These are phyloP conservation scores for Pseudocercospora ulei DNA, from an alignment of 2,329 filamentous ascomycete species.

Conservation along the genomic window DNA sequence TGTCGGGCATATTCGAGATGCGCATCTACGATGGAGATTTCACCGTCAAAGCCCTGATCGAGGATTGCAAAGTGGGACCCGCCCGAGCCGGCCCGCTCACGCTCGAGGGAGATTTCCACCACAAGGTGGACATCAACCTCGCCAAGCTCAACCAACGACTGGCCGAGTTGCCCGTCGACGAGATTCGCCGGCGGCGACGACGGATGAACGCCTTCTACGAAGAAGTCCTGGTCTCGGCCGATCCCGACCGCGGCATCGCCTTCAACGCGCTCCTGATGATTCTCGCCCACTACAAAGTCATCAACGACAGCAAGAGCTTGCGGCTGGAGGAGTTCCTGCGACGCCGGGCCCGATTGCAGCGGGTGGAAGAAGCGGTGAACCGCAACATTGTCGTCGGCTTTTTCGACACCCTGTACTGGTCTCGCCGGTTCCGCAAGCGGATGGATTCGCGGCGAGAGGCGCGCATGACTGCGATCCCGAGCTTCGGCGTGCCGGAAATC, in stretches of 20 bases:
- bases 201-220: slow-evolving; percentile 94
- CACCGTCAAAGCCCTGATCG: slow-evolving; percentile 75
- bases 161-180: slow-evolving; percentile 59
- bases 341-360: slow-evolving; percentile 77
- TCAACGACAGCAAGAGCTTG: slow-evolving; percentile 92
- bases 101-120: slow-evolving; percentile 33
- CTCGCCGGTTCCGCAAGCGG: slow-evolving; percentile 66
- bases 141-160: slow-evolving; percentile 65
- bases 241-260: slow-evolving; percentile 77
- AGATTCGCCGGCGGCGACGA: slow-evolving; percentile 63
- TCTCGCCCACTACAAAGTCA: slow-evolving; percentile 95
- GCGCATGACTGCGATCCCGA: slow-evolving; percentile 67
- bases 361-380: slow-evolving; percentile 88
- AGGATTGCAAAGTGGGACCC: slow-evolving; percentile 58
- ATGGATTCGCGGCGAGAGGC: slow-evolving; percentile 62
- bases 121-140: slow-evolving; percentile 53
- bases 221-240: slow-evolving; percentile 86
- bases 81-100: slow-evolving; percentile 45
- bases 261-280: slow-evolving; percentile 93
- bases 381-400: slow-evolving; percentile 86
- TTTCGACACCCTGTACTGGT: slow-evolving; percentile 89
- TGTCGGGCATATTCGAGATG: slow-evolving; percentile 95
- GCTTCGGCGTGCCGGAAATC: slow-evolving; percentile 80
- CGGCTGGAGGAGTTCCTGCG: slow-evolving; percentile 90
- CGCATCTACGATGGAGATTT: slow-evolving; percentile 88